Percentiles rank a stretch among this genome's conserved stretches.
Evolutionary conservation across 345 rosid species (phyloP).

Genomic region (Eucalyptus rudis): DNA sequence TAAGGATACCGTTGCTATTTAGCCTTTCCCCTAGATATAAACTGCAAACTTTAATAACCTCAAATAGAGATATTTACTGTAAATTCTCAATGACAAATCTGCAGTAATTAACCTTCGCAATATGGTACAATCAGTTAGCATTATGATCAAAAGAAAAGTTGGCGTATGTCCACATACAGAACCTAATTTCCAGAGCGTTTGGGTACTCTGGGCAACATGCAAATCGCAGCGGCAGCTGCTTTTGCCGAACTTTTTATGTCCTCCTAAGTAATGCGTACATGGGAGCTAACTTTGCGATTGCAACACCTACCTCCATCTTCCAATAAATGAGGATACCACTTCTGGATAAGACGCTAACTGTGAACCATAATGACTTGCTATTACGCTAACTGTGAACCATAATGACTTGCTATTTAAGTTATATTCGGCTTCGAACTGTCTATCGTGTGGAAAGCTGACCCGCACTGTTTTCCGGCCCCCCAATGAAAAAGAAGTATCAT

Average conservation of each 20-base stretch:
- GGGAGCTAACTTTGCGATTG: neutral
- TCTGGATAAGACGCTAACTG: conserved; percentile 14
- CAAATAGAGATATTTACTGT: neutral
- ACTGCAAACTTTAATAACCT: neutral
- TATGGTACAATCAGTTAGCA: neutral
- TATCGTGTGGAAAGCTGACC: neutral
- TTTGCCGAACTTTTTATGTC: neutral
- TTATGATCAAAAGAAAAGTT: neutral
- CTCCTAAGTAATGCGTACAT: neutral
- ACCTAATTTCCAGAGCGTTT: neutral
- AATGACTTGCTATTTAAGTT: neutral
- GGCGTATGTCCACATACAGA: neutral
- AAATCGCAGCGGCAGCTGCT: neutral
- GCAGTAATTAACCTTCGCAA: neutral
- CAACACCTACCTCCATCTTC: neutral
- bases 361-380: no score
- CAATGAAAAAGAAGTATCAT: neutral
- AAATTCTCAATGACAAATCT: neutral
- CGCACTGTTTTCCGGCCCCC: neutral
- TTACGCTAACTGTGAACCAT: conserved; percentile 18
- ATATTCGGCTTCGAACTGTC: neutral
- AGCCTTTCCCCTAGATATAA: neutral
- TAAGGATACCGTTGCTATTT: neutral
- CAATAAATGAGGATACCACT: conserved; percentile 12
- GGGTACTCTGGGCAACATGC: neutral